These are phyloP conservation scores for Populus alba DNA, from an alignment of 345 rosid species.

Conservation along the genomic window DNA sequence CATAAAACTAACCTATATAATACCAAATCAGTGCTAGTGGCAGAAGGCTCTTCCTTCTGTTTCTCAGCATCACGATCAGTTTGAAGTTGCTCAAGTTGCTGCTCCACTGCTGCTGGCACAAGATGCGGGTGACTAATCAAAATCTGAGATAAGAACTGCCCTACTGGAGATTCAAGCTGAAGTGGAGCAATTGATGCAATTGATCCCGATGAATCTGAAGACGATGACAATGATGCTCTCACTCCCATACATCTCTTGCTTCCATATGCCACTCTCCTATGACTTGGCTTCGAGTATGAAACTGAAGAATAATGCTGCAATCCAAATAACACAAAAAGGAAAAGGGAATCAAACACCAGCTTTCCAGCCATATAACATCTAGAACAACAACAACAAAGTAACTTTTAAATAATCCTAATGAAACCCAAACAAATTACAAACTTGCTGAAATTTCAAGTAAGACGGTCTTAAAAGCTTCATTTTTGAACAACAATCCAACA, in stretches of 20 bases:
- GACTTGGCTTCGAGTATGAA: slow-evolving; percentile 28
- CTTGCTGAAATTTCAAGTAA: not conserved
- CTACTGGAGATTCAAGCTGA: slow-evolving; percentile 81
- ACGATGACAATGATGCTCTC: slow-evolving; percentile 45
- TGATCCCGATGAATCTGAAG: slow-evolving; percentile 50
- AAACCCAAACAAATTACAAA: not conserved
- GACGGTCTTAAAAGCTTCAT: not conserved
- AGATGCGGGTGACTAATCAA: slow-evolving; percentile 88
- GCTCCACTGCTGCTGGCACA: slow-evolving; percentile 91
- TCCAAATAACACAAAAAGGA: not conserved
- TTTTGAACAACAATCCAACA: not conserved
- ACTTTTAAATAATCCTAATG: not conserved
- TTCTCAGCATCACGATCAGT: slow-evolving; percentile 71
- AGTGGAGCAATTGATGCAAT: slow-evolving; percentile 67
- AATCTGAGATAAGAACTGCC: slow-evolving; percentile 86
- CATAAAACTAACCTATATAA: slow-evolving; percentile 62
- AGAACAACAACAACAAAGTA: not conserved
- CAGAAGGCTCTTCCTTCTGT: slow-evolving; percentile 61
- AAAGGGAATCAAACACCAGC: not conserved
- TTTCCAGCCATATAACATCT: not conserved
- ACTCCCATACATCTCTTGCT: slow-evolving; percentile 42
- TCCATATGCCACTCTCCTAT: slow-evolving; percentile 27
- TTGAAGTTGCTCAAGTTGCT: slow-evolving; percentile 93
- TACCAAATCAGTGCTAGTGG: slow-evolving; percentile 68
- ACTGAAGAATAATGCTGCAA: slow-evolving; percentile 40